Percentiles rank a stretch among this genome's conserved stretches.
phyloP scores from a whole-genome alignment of 805 yeast genomes.

The Pichia manshurica region DNA sequence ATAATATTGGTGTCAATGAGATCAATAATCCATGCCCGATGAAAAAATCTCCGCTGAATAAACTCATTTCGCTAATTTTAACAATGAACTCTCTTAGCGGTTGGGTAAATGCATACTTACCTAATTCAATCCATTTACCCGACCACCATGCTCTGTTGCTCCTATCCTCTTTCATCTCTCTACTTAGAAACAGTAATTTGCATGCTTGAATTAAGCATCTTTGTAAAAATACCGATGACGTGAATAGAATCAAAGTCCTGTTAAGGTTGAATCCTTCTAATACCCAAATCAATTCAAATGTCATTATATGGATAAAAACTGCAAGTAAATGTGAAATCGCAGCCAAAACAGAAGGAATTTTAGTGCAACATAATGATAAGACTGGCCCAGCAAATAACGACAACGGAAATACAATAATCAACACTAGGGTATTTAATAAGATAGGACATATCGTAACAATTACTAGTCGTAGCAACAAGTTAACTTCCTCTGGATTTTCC shows the following conservation, averaged over 20 bases:
- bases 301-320: constrained; percentile 30
- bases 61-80: constrained; percentile 39
- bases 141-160: constrained; percentile 51
- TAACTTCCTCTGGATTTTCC: constrained; percentile 38
- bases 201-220: constrained; percentile 31
- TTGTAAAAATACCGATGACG: constrained; percentile 35
- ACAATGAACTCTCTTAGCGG: constrained; percentile 43
- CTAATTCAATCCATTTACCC: constrained; percentile 41
- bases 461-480: constrained; percentile 57
- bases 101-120: constrained; percentile 35
- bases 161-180: constrained; percentile 38
- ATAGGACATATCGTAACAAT: constrained; percentile 50
- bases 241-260: constrained; percentile 35
- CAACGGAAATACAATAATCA: constrained; percentile 31
- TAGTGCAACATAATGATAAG: constrained; percentile 29
- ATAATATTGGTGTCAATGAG: constrained; percentile 34
- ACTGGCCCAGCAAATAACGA: constrained; percentile 37
- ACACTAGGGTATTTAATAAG: constrained; percentile 31
- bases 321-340: constrained; percentile 35
- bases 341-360: constrained; percentile 35
- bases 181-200: constrained; percentile 31
- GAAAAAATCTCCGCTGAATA: constrained; percentile 43
- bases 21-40: constrained; percentile 40
- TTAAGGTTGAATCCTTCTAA: constrained; percentile 39
- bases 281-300: constrained; percentile 34